phyloP scores from a whole-genome alignment of 352 stramenopile genomes.

The Plasmopara halstedii region DNA sequence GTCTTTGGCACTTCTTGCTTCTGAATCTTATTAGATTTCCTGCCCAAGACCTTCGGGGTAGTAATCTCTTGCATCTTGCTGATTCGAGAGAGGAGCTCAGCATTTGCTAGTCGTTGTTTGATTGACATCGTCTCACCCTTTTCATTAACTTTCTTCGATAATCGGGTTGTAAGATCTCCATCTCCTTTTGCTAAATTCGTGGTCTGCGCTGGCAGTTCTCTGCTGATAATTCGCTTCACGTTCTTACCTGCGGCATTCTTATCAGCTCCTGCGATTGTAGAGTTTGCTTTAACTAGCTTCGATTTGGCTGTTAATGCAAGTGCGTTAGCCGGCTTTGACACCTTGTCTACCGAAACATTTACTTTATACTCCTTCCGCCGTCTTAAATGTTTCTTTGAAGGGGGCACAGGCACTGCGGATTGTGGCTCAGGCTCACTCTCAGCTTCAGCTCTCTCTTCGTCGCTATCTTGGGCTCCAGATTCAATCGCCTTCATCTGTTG shows the following conservation, averaged over 20 bases:
- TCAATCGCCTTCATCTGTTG: conserved; percentile 22
- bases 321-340: conserved; percentile 12
- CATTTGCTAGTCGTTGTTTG: conserved; percentile 39
- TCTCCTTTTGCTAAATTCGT: conserved; percentile 2
- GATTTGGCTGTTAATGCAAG: conserved; percentile 8
- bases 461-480: conserved; percentile 10
- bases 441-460: conserved; percentile 17
- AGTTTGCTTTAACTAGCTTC: conserved; percentile 2
- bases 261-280: conserved; percentile 1
- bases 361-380: conserved; percentile 24
- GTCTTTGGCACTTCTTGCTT: conserved; percentile 26
- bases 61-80: conserved; percentile 50
- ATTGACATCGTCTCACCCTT: conserved; percentile 29
- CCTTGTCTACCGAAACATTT: conserved; percentile 2
- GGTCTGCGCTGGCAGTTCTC: conserved; percentile 1
- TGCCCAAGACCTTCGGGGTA: conserved; percentile 54
- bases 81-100: conserved; percentile 41
- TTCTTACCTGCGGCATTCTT: not conserved
- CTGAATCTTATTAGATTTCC: conserved; percentile 36
- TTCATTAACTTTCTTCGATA: conserved; percentile 8
- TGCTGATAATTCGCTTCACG: conserved; percentile 4
- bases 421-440: conserved; percentile 15
- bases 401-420: too few species aligned
- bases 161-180: not conserved
- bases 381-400: conserved; percentile 30